Evolutionary conservation across 2,329 filamentous ascomycete genomes (phyloP).

Genomic region (Diaporthe sp.): DNA sequence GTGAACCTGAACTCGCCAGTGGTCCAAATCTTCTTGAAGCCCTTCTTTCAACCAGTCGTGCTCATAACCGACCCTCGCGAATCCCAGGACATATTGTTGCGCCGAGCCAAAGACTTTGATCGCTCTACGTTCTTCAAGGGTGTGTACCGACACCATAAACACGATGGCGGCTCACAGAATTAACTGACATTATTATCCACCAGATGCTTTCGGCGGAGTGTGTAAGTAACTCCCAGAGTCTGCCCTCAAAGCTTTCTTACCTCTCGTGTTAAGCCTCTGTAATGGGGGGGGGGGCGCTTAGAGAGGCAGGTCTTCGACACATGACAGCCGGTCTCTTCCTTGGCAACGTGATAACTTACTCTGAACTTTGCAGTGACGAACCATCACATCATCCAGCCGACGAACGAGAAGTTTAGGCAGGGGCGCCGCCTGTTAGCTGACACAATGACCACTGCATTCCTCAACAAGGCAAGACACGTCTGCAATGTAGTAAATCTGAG

Average conservation of each 20-base stretch:
- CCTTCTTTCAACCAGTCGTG: conserved; percentile 28
- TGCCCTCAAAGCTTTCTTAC: no score
- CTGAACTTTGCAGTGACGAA: not conserved
- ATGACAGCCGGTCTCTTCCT: no score
- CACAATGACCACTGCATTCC: conserved; percentile 30
- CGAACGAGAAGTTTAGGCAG: conserved; percentile 24
- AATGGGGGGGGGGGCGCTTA: not conserved
- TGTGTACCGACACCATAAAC: not conserved
- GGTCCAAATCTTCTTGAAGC: conserved; percentile 35
- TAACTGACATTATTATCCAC: not conserved
- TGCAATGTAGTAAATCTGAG: not conserved
- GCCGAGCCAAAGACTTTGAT: conserved; percentile 35
- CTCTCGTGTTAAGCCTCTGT: not conserved
- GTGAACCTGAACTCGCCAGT: conserved; percentile 28
- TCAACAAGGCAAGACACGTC: conserved; percentile 12
- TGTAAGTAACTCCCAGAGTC: not conserved
- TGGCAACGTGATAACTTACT: not conserved
- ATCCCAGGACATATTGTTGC: conserved; percentile 33
- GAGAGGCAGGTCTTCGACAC: not conserved
- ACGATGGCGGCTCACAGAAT: no score
- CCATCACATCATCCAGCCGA: conserved; percentile 29
- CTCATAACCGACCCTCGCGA: conserved; percentile 34
- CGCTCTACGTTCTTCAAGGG: conserved; percentile 7
- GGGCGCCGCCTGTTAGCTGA: conserved; percentile 29
- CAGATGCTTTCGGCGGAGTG: conserved; percentile 22